Evolutionary conservation across 148 eudicot species (phyloP).

Genomic region (Fallopia convolvulus): DNA sequence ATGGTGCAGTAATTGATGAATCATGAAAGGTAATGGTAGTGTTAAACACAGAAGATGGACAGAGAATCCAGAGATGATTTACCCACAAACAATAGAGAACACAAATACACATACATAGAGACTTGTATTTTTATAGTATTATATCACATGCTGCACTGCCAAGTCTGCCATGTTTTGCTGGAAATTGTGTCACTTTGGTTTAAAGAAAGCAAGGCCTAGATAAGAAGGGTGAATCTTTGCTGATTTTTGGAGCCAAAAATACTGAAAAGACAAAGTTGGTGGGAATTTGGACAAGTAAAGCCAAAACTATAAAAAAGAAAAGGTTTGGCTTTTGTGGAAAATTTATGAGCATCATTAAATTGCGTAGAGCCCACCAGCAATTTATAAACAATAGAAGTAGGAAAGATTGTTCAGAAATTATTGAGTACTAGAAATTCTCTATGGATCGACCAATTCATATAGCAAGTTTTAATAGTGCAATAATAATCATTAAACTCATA

Average conservation of each 20-base stretch:
- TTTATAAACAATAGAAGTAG: not conserved
- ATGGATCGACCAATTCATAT: not conserved
- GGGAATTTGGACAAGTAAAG: not conserved
- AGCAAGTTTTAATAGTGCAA: not conserved
- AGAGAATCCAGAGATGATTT: slow-evolving; percentile 6
- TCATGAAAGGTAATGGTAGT: slow-evolving; percentile 4
- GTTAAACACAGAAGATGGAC: slow-evolving; percentile 7
- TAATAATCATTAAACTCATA: not conserved
- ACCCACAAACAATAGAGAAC: not conserved
- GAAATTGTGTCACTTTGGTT: slow-evolving; percentile 4
- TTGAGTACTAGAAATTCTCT: not conserved
- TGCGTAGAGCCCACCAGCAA: not conserved
- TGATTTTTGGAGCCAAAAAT: slow-evolving; percentile 3
- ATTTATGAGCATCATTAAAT: not conserved
- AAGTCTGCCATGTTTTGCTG: slow-evolving; percentile 9
- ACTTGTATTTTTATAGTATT: not conserved
- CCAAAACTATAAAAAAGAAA: not conserved
- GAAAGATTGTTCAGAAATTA: not conserved
- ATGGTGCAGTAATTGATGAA: slow-evolving; percentile 4
- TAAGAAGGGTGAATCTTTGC: not conserved
- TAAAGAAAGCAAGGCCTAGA: slow-evolving; percentile 2
- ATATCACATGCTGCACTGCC: slow-evolving; percentile 10
- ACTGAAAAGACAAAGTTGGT: slow-evolving; percentile 1
- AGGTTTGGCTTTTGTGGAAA: slow-evolving; percentile 1
- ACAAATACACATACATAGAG: not conserved